Conservation (phyloP, 352 stramenopile genomes). For the Albugo candida region DNA sequence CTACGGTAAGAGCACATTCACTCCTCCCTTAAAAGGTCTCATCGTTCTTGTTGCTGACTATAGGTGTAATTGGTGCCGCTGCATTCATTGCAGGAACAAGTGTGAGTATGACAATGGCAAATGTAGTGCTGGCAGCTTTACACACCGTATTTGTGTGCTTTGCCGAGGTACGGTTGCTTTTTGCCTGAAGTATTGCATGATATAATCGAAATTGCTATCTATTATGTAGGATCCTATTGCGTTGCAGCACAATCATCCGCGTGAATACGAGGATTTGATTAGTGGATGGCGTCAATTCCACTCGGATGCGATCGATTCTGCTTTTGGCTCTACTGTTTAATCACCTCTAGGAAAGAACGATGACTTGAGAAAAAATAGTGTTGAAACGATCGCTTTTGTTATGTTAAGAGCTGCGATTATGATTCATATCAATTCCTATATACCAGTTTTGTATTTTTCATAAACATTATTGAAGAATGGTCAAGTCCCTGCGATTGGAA, state of each 20-base stretch:
- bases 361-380: no score
- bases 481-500: no score
- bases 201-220: conserved; percentile 5
- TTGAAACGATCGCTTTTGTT: no score
- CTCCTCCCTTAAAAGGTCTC: no score
- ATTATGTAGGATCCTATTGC: conserved; percentile 37
- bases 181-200: background rate
- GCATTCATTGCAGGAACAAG: conserved; percentile 55
- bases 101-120: conserved; percentile 68
- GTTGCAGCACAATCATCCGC: conserved; percentile 64
- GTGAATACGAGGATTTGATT: conserved; percentile 63
- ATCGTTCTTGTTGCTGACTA: background rate
- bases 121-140: conserved; percentile 63
- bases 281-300: conserved; percentile 67
- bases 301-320: conserved; percentile 37
- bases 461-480: no score
- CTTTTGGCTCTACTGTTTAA: conserved; percentile 58
- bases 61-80: conserved; percentile 20
- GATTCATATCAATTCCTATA: no score
- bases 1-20: no score
- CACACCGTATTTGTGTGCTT: conserved; percentile 81
- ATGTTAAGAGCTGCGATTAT: no score
- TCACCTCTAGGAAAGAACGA: no score
- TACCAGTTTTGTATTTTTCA: no score
- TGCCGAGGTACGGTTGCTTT: conserved; percentile 27